Evolutionary conservation across 805 yeast species (phyloP).

Genomic region (Maudiozyma turicensis): DNA sequence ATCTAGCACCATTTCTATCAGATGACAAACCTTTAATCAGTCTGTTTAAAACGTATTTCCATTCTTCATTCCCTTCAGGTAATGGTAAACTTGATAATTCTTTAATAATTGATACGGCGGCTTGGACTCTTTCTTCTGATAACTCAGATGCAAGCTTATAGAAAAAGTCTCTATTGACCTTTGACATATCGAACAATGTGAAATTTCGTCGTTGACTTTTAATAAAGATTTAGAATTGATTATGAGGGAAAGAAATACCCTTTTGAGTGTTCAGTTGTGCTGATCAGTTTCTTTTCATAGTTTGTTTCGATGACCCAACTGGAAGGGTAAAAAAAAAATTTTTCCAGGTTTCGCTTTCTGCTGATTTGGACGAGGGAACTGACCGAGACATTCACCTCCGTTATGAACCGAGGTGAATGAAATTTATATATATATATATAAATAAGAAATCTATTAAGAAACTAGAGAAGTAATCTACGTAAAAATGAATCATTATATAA

Average conservation of each 20-base stretch:
- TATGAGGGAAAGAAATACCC: background rate
- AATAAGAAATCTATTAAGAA: too few relatives aligned
- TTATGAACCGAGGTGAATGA: too few relatives aligned
- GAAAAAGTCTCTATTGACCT: slow-evolving; percentile 64
- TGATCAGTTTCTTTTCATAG: too few relatives aligned
- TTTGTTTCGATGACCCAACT: too few relatives aligned
- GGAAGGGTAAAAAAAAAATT: too few relatives aligned
- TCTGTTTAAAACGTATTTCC: slow-evolving; percentile 74
- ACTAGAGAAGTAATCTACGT: too few relatives aligned
- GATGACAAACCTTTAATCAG: slow-evolving; percentile 75
- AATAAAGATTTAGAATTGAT: background rate
- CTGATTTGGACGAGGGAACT: too few relatives aligned
- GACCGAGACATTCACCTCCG: too few relatives aligned
- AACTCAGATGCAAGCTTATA: slow-evolving; percentile 69
- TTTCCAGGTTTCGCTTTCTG: too few relatives aligned
- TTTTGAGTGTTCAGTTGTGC: too few relatives aligned
- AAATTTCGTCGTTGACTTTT: background rate
- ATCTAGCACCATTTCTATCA: slow-evolving; percentile 70
- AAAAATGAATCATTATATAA: too few relatives aligned
- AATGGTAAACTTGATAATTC: slow-evolving; percentile 38
- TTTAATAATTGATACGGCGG: slow-evolving; percentile 57
- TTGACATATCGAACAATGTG: slow-evolving; percentile 3
- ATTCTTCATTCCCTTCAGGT: slow-evolving; percentile 41
- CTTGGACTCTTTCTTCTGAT: slow-evolving; percentile 57
- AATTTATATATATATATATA: too few relatives aligned